Base-by-base conservation (phyloP, 2,329 filamentous ascomycete genomes). In the Penicillium glabrum region DNA sequence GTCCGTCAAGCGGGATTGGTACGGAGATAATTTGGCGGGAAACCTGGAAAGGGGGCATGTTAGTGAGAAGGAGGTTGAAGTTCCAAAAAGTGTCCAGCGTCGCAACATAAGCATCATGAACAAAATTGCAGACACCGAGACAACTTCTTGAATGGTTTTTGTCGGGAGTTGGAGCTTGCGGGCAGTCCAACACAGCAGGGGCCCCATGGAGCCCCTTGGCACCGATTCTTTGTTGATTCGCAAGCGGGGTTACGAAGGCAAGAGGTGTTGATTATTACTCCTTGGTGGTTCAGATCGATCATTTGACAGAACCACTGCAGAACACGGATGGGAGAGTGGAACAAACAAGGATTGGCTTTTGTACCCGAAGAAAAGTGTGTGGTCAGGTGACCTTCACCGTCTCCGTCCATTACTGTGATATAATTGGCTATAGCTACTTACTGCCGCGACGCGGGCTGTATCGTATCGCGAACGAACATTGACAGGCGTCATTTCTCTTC, bases 21-120 rank as follows among this genome's bases (percentile, higher is more conserved):
- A 87, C 87, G 90, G 89, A 89, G 91, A 96, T 96, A 79, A 91
- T 79, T 83, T 89, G 87, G 90, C 90, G 89, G 24, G 16, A 23
- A 31, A 41, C 23, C 19, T 13, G 11, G 5, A 41, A 23, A 19
- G 19, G 5, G 5, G 19, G 0, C 9, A 21, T 31, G 27, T 29
- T 26, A 29, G 44, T 29, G 23, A 27, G 24, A 13, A 11, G 11
- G 16, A 3, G 35, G 7, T 19, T 9, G 16, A 7, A 3, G 5
- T 37, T 37, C 29, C 37, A 5, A 3, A 10, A 37, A 14, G 35
- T n/a, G 16, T 9, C 35, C 5, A 37, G 35, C 5, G 11, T 41
- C 19, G 19, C 39, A 41, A 41, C 2, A 41, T 41, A 14, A 23
- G 39, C 39, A 41, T 41, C 39, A 41, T 41, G 5, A 23, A 23